These are phyloP conservation scores for Hippophae rhamnoides DNA, from an alignment of 306 rosid species.

Conservation along the genomic window DNA sequence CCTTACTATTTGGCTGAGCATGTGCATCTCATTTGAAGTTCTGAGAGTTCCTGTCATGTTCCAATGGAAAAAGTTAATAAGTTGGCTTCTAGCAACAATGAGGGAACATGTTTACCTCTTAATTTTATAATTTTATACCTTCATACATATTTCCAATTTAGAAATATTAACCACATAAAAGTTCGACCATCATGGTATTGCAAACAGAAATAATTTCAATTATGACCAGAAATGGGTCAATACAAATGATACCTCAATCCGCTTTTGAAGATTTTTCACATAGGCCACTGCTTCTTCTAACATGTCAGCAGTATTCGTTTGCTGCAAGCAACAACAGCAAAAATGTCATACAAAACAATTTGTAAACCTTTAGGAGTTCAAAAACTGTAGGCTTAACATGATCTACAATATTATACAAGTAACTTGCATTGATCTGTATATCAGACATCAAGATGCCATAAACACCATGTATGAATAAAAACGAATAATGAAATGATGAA, in stretches of 20 bases:
- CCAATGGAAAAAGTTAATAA: conserved; percentile 6
- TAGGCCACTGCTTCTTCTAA: conserved; percentile 86
- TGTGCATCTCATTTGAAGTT: conserved; percentile 58
- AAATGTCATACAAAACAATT: not conserved
- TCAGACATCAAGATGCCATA: too few relatives aligned
- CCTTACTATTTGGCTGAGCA: conserved; percentile 44
- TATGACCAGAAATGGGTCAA: not conserved
- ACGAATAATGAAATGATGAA: too few relatives aligned
- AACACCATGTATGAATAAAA: too few relatives aligned
- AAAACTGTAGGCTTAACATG: too few relatives aligned
- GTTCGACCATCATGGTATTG: not conserved
- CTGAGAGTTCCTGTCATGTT: conserved; percentile 76
- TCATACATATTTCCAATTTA: too few relatives aligned
- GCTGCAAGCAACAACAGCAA: conserved; percentile 43
- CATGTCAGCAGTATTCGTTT: conserved; percentile 93
- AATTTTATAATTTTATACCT: too few relatives aligned
- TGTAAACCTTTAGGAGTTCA: too few relatives aligned
- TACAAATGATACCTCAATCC: conserved; percentile 56
- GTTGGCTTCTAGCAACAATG: too few relatives aligned
- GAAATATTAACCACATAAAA: too few relatives aligned
- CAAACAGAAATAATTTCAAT: not conserved
- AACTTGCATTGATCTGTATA: too few relatives aligned
- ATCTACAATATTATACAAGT: too few relatives aligned
- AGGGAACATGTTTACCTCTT: too few relatives aligned
- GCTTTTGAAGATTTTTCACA: conserved; percentile 75